Percentiles rank a stretch among this genome's conserved stretches.
phyloP scores from a whole-genome alignment of 768 basidiomycete genomes.

The Jaapia argillacea region DNA sequence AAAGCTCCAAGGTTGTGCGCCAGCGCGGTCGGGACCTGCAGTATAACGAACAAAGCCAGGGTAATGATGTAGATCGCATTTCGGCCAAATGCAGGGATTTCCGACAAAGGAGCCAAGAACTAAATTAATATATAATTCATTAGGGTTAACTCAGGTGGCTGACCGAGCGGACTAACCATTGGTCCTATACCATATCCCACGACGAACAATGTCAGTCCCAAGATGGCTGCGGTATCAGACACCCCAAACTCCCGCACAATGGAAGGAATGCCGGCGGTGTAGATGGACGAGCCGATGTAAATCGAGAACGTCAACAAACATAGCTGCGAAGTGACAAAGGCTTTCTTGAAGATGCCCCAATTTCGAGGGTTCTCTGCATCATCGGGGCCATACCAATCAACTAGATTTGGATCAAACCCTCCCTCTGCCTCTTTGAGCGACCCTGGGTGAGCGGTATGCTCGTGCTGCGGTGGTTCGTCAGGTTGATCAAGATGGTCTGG shows the following conservation, averaged over 20 bases:
- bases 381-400: constrained; percentile 18
- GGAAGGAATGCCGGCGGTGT: constrained; percentile 17
- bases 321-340: constrained; percentile 22
- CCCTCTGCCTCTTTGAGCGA: background rate
- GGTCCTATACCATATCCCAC: constrained; percentile 1
- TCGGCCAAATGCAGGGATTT: constrained; percentile 22
- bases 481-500: too few species aligned
- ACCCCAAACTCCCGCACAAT: background rate
- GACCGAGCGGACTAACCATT: background rate
- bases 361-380: constrained; percentile 20
- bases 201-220: constrained; percentile 19
- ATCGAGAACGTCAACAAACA: constrained; percentile 23
- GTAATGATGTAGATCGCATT: constrained; percentile 23
- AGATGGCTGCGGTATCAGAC: constrained; percentile 20
- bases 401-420: constrained; percentile 1
- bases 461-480: background rate
- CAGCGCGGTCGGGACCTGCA: constrained; percentile 22
- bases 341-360: constrained; percentile 20
- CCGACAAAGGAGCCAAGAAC: constrained; percentile 22
- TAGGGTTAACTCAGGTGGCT: background rate
- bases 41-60: constrained; percentile 20
- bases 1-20: background rate
- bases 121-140: constrained; percentile 3
- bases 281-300: constrained; percentile 26
- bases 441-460: background rate